A percentile compares a stretch with the other conserved stretches of the same genome.
Conservation (phyloP, 805 yeast species). For the Lachancea quebecensis region DNA sequence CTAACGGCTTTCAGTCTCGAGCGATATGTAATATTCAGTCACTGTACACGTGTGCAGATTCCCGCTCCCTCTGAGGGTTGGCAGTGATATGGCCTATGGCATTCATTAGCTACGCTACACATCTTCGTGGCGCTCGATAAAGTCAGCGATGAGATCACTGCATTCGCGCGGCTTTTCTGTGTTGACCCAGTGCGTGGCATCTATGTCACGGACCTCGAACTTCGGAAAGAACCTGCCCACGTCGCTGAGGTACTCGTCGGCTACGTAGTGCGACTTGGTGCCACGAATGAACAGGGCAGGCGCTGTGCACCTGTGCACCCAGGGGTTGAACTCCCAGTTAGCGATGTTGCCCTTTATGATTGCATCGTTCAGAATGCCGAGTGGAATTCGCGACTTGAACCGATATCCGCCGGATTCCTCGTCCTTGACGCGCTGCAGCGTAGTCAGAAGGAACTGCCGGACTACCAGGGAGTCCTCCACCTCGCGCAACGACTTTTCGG, state of each 20-base stretch:
- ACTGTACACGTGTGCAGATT: too few species aligned
- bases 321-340: slow-evolving; percentile 66
- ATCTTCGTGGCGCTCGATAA: slow-evolving; percentile 44
- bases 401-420: slow-evolving; percentile 19
- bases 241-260: slow-evolving; percentile 70
- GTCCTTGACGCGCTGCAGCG: slow-evolving; percentile 30
- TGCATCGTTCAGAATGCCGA: slow-evolving; percentile 58
- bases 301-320: slow-evolving; percentile 49
- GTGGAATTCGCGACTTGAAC: slow-evolving; percentile 48
- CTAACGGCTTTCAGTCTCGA: too few species aligned
- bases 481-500: slow-evolving; percentile 52
- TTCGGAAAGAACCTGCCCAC: slow-evolving; percentile 75
- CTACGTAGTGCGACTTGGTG: slow-evolving; percentile 62
- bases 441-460: slow-evolving; percentile 64
- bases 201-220: slow-evolving; percentile 65
- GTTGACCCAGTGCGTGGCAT: slow-evolving; percentile 91
- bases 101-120: not conserved
- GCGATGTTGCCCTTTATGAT: slow-evolving; percentile 62
- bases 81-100: too few species aligned
- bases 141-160: slow-evolving; percentile 52
- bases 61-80: too few species aligned
- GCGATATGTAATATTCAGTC: too few species aligned
- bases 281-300: slow-evolving; percentile 82
- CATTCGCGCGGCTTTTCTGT: slow-evolving; percentile 81
- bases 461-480: slow-evolving; percentile 56